Evolutionary conservation across 2,329 filamentous ascomycete species (phyloP), one percentile per base, ranked within the genome.

Genomic region (Penicillium sp.): DNA sequence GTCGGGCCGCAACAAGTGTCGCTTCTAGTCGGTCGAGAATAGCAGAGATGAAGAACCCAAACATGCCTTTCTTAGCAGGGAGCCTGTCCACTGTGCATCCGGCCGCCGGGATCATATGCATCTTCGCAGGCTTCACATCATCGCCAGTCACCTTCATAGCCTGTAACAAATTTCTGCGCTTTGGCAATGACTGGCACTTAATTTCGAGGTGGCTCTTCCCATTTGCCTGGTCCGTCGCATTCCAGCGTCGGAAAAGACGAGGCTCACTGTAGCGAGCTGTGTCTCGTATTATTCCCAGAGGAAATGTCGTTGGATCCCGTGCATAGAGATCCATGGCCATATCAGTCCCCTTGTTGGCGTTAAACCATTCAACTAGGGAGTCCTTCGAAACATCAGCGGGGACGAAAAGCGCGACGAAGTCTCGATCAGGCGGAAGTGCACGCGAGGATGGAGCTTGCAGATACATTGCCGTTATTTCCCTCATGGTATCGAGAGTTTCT

Each of bases 11-110:
- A 6, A 85, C 66, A 15, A 90, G 64, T 16, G 74, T 67, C 0
- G 78, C 68, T 46, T 84, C 83, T 2, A 90, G 52, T n/a, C 76
- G 76, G 48, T 86, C 77, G 11, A 84, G 66, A 23, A 95, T 77
- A 0, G 79, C 80, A 0, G 89, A 87, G 4, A 92, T 72, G 25
- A 92, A 70, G 36, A 82, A 60, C 0, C 73, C 72, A 43, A 79
- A 67, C 12, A 69, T 55, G 0, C 70, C 63, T 45, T 72, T 72
- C 9, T 51, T 43, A 0, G 61, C 48, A 1, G 75, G 73, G 1
- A 78, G 53, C 13, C 56, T 62, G 28, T 70, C 65, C 14, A 65
- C 47, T 1, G 53, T 55, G 28, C 62, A 65, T 6, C 37, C 32
- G 0, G 35, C 38, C 2, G 54, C 58, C 18, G 56, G 42, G 2